Percentiles rank a stretch among this genome's conserved stretches.
Evolutionary conservation across 495 filamentous ascomycete genomes (phyloP).

Genomic region (Amphirosellinia nigrospora): DNA sequence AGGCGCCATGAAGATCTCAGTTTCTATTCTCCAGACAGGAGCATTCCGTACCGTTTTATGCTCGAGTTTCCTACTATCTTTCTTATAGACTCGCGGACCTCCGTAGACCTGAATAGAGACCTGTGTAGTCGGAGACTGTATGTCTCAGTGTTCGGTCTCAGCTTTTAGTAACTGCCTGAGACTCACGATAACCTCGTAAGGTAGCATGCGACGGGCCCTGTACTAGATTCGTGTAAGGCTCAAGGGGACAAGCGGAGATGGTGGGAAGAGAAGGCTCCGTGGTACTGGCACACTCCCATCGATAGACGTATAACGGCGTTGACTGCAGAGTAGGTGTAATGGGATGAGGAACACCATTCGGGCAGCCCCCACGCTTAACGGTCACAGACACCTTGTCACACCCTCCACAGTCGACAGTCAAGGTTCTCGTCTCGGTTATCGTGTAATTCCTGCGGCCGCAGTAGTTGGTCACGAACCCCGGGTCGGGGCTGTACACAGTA

Average conservation of each 20-base stretch:
- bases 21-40: too few relatives aligned
- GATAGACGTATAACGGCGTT: slow-evolving; percentile 5
- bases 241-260: slow-evolving; percentile 12
- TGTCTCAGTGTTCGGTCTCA: too few relatives aligned
- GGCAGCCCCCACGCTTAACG: neutral
- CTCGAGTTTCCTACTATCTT: too few relatives aligned
- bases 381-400: slow-evolving; percentile 1
- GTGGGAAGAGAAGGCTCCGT: slow-evolving; percentile 9
- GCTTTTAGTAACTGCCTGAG: too few relatives aligned
- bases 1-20: too few relatives aligned
- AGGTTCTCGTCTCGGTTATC: neutral
- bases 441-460: slow-evolving; percentile 4
- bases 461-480: slow-evolving; percentile 11
- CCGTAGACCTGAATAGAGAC: too few relatives aligned
- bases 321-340: neutral
- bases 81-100: too few relatives aligned
- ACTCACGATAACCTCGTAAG: too few relatives aligned
- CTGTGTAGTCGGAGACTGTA: too few relatives aligned
- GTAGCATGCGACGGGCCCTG: too few relatives aligned
- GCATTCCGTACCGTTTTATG: too few relatives aligned
- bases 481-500: neutral
- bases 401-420: slow-evolving; percentile 17
- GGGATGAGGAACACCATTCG: slow-evolving; percentile 1
- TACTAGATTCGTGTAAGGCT: too few relatives aligned
- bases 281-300: slow-evolving; percentile 3